Conservation (phyloP, 495 filamentous ascomycete species). For the Xylaria grammica region DNA sequence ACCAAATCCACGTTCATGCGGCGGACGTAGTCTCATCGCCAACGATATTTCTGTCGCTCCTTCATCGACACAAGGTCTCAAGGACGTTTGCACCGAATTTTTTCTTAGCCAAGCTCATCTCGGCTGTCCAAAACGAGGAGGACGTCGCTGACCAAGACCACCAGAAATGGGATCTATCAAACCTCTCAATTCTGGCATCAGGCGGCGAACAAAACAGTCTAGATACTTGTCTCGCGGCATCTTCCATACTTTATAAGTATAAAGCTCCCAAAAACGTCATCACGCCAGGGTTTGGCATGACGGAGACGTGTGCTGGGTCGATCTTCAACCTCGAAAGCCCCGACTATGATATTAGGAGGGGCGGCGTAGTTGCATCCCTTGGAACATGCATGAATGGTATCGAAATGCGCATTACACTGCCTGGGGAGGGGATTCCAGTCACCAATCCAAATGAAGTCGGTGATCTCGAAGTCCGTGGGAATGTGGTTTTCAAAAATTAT, state of each 20-base stretch:
- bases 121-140: background rate
- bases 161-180: constrained; percentile 1
- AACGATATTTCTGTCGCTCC: constrained; percentile 44
- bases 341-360: constrained; percentile 36
- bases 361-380: constrained; percentile 42
- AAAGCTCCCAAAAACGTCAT: constrained; percentile 49
- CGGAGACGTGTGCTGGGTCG: constrained; percentile 58
- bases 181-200: constrained; percentile 28
- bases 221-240: constrained; percentile 31
- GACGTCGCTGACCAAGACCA: background rate
- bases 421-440: constrained; percentile 28
- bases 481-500: constrained; percentile 61
- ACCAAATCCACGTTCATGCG: constrained; percentile 54
- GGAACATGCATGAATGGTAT: constrained; percentile 48
- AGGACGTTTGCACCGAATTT: constrained; percentile 62
- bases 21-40: constrained; percentile 50
- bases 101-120: constrained; percentile 47
- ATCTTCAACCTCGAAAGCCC: constrained; percentile 49
- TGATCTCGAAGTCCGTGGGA: constrained; percentile 21
- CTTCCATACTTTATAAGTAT: constrained; percentile 36
- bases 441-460: constrained; percentile 20
- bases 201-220: constrained; percentile 31
- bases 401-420: constrained; percentile 44
- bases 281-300: constrained; percentile 59
- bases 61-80: constrained; percentile 49